Evolutionary conservation across 2,329 filamentous ascomycete species (phyloP), one percentile per base, ranked within the genome.

Genomic region (Harringtonia aguacate): DNA sequence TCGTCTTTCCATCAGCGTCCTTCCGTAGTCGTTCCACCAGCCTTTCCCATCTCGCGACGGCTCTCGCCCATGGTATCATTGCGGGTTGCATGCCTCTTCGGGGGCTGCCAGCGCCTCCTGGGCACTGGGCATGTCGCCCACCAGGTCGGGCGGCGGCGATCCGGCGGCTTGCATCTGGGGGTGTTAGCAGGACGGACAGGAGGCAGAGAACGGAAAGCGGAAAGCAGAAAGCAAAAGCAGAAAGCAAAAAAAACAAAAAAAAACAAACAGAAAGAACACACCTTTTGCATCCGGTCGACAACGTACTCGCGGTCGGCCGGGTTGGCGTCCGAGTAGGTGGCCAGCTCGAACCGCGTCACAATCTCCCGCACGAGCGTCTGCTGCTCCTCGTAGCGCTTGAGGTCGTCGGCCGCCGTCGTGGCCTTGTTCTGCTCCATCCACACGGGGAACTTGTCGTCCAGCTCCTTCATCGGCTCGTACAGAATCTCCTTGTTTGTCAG

Each of bases 401-500:
- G 61, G 56, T 97, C 90, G 39, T 84, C 86, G 41, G 73, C 63
- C 3, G 80, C 65, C 41, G 79, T 80, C 21, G 69, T 78, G 34
- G 66, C 73, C 53, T 71, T 70, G 61, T 95, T 90, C 64, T 85
- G 82, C 55, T 76, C 75, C 60, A 98, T 72, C 90, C 92, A 98
- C 3, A 66, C 79, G 0, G 89, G 90, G 58, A 92, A 98, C 63
- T 95, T 97, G 43, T 86, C 83, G 61, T 94, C 69, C 39, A 98
- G 69, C 65, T 98, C 92, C 68, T 95, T 95, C 88, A 98, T 95
- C 3, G 92, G 92, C 66, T 98, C 90, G 60, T 97, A 97, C 41
- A 98, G 66, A 50, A 98, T 95, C 54, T 97, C 92, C 69, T 95
- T 97, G 63, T 94, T 95, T 4, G 92, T 97, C 50, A 98, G 73